phyloP scores from a whole-genome alignment of 2,329 filamentous ascomycete genomes.

The Byssochlamys sp. region DNA sequence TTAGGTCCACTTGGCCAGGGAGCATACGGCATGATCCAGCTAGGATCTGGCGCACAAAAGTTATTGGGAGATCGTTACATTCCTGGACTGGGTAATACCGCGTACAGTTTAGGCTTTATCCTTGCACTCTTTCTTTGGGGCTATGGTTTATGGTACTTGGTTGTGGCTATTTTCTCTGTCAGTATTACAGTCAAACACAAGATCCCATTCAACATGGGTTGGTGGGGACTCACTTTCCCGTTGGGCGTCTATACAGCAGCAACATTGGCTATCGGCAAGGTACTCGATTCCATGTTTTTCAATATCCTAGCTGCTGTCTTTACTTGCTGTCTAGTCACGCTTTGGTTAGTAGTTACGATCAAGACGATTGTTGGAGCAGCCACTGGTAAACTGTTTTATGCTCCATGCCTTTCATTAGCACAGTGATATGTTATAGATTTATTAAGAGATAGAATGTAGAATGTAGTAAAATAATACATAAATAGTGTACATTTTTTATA shows the following conservation, averaged over 20 bases:
- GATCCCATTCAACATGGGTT: conserved; percentile 53
- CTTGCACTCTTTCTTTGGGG: conserved; percentile 31
- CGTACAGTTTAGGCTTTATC: conserved; percentile 28
- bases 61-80: conserved; percentile 18
- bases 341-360: too few species aligned
- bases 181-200: conserved; percentile 22
- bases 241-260: conserved; percentile 51
- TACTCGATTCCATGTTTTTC: too few species aligned
- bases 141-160: conserved; percentile 29
- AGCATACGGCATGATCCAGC: conserved; percentile 41
- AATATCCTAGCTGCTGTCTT: too few species aligned
- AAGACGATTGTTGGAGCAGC: too few species aligned
- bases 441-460: too few species aligned
- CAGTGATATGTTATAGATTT: too few species aligned
- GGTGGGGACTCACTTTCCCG: conserved; percentile 55
- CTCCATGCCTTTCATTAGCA: too few species aligned
- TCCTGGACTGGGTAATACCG: conserved; percentile 23
- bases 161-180: conserved; percentile 33
- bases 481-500: too few species aligned
- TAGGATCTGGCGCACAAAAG: not conserved
- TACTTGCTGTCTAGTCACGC: too few species aligned
- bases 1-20: conserved; percentile 59
- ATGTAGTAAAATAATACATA: too few species aligned
- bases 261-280: too few species aligned
- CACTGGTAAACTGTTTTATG: too few species aligned